Evolutionary conservation across 495 filamentous ascomycete genomes (phyloP), one percentile per base, ranked within the genome.

Genomic region (Neurospora sp.): DNA sequence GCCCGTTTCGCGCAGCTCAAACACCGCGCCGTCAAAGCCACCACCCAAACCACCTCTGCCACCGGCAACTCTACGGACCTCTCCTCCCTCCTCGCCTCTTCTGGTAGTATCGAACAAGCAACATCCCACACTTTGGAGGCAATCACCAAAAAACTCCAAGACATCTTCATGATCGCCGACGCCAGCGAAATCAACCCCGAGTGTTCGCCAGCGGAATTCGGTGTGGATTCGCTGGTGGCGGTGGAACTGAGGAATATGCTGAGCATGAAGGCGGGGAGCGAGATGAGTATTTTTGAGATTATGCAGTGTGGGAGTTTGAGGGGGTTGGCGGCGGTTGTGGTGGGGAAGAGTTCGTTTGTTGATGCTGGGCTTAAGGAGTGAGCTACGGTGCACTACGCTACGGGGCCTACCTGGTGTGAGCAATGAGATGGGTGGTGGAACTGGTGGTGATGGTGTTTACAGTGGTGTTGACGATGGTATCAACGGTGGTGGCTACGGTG

Each of bases 171-270:
- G 73, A 73, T 84, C n/a, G 73, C 77, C 0, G 46, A 77, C 59
- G 82, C 82, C 14, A 0, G 0, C 23, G 78, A 85, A 27, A 75
- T 84, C 5, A 75, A 77, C 31, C 38, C 74, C 0, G 37, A 39
- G 2, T 78, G 79, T 40, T 72, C 81, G 16, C 71, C 81, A 42
- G 71, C 76, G 0, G 76, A 73, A 3, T 86, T 78, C 72, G 84
- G 86, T 4, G 77, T 87, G 39, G 86, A 89, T 72, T 83, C 79
- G 9, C 79, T 88, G 54, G 78, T 87, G 14, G 85, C 83, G 2
- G 82, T 84, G 4, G 86, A 89, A 72, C 75, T 88, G 46, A 75
- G 85, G 40, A 84, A 84, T 62, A 86, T 82, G 81, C 70, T 87
- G 4, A 75, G 78, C 0, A 40, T 77, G 31, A 78, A 79, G 72